These are phyloP conservation scores for Acacia confusa DNA, from an alignment of 306 rosid genomes.

Conservation along the genomic window DNA sequence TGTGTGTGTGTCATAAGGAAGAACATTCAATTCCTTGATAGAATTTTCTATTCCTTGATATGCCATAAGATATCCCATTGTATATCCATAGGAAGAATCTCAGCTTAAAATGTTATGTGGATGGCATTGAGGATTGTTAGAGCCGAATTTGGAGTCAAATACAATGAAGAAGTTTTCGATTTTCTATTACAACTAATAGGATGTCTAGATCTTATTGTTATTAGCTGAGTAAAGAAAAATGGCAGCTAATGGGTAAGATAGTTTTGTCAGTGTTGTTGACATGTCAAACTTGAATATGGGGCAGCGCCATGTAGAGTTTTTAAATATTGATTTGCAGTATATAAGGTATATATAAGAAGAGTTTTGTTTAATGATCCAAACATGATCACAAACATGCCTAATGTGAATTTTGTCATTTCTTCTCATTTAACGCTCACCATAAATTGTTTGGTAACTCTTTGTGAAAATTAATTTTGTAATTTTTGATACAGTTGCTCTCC, in stretches of 20 bases:
- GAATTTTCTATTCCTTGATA: background rate
- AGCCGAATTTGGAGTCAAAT: background rate
- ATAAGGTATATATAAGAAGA: too few relatives aligned
- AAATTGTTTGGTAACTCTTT: background rate
- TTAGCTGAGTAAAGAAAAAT: background rate
- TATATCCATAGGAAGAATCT: background rate
- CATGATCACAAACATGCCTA: too few relatives aligned
- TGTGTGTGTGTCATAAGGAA: background rate
- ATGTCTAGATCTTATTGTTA: too few relatives aligned
- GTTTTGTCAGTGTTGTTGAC: background rate
- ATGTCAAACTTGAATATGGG: too few relatives aligned
- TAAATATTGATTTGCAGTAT: too few relatives aligned
- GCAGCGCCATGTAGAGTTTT: too few relatives aligned
- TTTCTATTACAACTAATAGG: background rate
- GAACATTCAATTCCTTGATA: background rate
- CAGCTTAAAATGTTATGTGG: background rate
- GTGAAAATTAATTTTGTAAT: background rate
- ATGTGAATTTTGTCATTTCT: too few relatives aligned
- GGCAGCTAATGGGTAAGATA: background rate
- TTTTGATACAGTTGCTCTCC: background rate
- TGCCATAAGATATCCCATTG: constrained; percentile 5
- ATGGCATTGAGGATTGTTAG: background rate
- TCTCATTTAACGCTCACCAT: too few relatives aligned
- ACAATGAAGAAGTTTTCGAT: background rate
- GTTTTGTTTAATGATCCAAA: too few relatives aligned